Evolutionary conservation across 176 grass and related monocot genomes (phyloP).

Genomic region (Triticum timopheevii): DNA sequence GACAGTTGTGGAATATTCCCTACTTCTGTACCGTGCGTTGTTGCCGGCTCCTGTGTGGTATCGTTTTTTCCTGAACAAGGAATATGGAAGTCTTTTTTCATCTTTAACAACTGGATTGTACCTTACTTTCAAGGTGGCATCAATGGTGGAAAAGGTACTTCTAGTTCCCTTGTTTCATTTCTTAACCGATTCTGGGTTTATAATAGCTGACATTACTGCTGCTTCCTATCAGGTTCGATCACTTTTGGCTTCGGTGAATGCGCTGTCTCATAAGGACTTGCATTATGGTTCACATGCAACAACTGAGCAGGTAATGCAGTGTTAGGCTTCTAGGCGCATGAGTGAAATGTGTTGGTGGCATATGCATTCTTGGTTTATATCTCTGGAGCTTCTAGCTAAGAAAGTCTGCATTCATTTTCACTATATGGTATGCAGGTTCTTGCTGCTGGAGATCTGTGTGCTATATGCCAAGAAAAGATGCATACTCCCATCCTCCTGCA

Average conservation of each 20-base stretch:
- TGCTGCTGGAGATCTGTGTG: slow-evolving; percentile 77
- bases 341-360: slow-evolving; percentile 5
- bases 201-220: not conserved
- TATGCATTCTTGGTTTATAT: not conserved
- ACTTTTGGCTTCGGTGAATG: slow-evolving; percentile 79
- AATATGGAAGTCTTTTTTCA: slow-evolving; percentile 99
- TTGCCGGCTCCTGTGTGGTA: slow-evolving; percentile 96
- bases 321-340: not conserved
- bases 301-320: slow-evolving; percentile 72
- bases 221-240: slow-evolving; percentile 70
- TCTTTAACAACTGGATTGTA: slow-evolving; percentile 94
- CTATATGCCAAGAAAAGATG: slow-evolving; percentile 96
- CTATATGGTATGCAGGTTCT: slow-evolving; percentile 47
- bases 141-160: slow-evolving; percentile 93
- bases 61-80: slow-evolving; percentile 97
- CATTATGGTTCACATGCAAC: slow-evolving; percentile 92
- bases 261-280: slow-evolving; percentile 81
- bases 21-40: slow-evolving; percentile 89
- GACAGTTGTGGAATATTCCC: slow-evolving; percentile 94
- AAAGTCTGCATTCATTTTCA: not conserved
- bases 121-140: slow-evolving; percentile 99
- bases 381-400: not conserved
- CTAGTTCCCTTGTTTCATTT: slow-evolving; percentile 16
- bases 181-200: not conserved
- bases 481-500: slow-evolving; percentile 71